Evolutionary conservation across 202 grass and related monocot genomes (phyloP).

Genomic region (Digitaria exilis): DNA sequence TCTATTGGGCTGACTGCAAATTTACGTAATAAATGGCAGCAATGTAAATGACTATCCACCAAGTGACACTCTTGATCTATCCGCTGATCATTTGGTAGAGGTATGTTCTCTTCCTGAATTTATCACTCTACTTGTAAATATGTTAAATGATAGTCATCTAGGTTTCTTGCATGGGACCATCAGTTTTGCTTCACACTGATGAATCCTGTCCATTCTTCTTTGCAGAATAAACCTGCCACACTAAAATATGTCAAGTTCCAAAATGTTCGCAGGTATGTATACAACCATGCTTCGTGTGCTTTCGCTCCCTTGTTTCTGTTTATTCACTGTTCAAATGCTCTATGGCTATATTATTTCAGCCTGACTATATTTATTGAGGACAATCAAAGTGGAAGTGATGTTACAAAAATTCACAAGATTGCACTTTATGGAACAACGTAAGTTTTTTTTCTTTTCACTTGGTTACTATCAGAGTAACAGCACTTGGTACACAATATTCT

Average conservation of each 20-base stretch:
- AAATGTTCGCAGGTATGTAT: slow-evolving; percentile 89
- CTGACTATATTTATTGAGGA: slow-evolving; percentile 98
- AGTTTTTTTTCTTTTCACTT: slow-evolving; percentile 39
- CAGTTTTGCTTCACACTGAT: slow-evolving; percentile 25
- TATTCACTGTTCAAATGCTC: slow-evolving; percentile 20
- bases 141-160: slow-evolving; percentile 14
- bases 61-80: slow-evolving; percentile 78
- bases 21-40: slow-evolving; percentile 53
- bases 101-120: slow-evolving; percentile 40
- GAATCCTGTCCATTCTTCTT: slow-evolving; percentile 28
- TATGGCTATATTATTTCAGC: slow-evolving; percentile 46
- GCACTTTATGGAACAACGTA: slow-evolving; percentile 85
- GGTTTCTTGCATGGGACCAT: background rate
- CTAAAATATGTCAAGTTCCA: slow-evolving; percentile 99
- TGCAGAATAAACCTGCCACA: slow-evolving; percentile 62
- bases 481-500: background rate
- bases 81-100: slow-evolving; percentile 68
- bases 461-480: background rate
- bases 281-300: background rate
- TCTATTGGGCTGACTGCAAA: slow-evolving; percentile 24
- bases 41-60: slow-evolving; percentile 95
- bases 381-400: slow-evolving; percentile 80
- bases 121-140: background rate
- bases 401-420: slow-evolving; percentile 93
- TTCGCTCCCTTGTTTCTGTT: background rate